Conservation (phyloP, 495 filamentous ascomycete genomes). For the Hypoxylon lienhwacheense region DNA sequence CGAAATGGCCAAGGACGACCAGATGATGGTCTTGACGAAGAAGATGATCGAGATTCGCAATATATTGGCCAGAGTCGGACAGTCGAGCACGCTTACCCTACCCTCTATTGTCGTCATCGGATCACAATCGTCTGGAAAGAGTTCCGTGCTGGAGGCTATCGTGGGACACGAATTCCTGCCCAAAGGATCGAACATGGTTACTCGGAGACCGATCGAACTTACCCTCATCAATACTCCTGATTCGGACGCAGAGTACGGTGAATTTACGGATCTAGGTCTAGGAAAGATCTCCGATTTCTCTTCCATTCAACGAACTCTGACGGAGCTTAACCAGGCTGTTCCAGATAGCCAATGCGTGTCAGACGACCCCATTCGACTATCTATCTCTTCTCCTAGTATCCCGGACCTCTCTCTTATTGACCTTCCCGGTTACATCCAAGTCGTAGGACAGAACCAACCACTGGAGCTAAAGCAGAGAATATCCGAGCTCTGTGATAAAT, state of each 20-base stretch:
- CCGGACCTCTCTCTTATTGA: conserved; percentile 97
- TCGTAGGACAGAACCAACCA: conserved; percentile 87
- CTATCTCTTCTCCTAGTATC: conserved; percentile 92
- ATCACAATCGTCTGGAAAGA: conserved; percentile 97
- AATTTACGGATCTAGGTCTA: conserved; percentile 90
- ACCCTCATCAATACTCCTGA: conserved; percentile 96
- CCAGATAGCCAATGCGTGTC: conserved; percentile 87
- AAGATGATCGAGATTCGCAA: conserved; percentile 99
- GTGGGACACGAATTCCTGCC: conserved; percentile 98
- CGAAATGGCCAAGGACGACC: conserved; percentile 81
- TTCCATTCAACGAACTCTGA: conserved; percentile 88
- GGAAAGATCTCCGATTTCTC: conserved; percentile 92
- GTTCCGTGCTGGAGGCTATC: conserved; percentile 94
- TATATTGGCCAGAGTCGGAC: conserved; percentile 85
- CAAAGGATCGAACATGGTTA: conserved; percentile 98
- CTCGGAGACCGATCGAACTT: conserved; percentile 91
- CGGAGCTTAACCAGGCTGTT: conserved; percentile 92
- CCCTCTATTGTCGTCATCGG: conserved; percentile 98
- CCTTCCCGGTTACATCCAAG: conserved; percentile 95
- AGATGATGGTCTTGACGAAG: conserved; percentile 99
- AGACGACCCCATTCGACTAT: conserved; percentile 94
- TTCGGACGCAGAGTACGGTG: conserved; percentile 87
- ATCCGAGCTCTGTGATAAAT: conserved; percentile 94
- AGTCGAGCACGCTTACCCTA: conserved; percentile 81
- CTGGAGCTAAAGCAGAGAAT: conserved; percentile 94